Conservation (phyloP, 768 basidiomycete species). For the Boletus reticulatus region DNA sequence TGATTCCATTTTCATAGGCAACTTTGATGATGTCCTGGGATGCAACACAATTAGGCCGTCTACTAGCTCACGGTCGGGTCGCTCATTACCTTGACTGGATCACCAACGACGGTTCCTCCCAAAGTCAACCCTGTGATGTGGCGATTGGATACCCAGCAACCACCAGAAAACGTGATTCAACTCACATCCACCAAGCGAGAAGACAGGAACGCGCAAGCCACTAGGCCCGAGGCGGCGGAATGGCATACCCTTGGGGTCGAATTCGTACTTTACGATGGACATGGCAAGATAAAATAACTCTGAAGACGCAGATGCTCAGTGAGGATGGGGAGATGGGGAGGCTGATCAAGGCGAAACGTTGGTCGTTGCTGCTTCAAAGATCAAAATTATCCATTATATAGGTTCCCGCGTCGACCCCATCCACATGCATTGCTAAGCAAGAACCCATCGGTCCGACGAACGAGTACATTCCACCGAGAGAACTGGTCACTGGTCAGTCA, state of each 20-base stretch:
- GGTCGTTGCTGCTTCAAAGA: no score
- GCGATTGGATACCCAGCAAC: neutral
- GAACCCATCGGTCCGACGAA: constrained; percentile 1
- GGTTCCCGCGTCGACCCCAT: no score
- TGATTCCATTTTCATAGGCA: constrained; percentile 52
- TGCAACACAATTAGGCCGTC: neutral
- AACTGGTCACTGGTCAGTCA: neutral
- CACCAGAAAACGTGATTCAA: neutral
- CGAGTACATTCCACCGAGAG: no score
- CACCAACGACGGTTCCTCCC: constrained; percentile 46
- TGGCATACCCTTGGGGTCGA: constrained; percentile 38
- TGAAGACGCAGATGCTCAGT: neutral
- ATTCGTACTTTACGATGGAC: constrained; percentile 31
- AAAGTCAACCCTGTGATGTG: constrained; percentile 40
- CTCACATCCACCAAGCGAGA: constrained; percentile 52
- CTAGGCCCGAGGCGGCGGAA: constrained; percentile 44
- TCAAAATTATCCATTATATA: no score
- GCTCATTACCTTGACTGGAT: constrained; percentile 46
- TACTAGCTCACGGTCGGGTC: no score
- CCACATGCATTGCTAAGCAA: no score
- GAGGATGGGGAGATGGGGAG: neutral
- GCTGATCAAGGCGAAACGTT: no score
- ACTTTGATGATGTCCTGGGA: constrained; percentile 50
- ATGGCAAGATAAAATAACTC: constrained; percentile 4
- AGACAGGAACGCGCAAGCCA: constrained; percentile 49